Base-by-base conservation (phyloP, 2,329 filamentous ascomycete species). In the Verticillium isaacii region DNA sequence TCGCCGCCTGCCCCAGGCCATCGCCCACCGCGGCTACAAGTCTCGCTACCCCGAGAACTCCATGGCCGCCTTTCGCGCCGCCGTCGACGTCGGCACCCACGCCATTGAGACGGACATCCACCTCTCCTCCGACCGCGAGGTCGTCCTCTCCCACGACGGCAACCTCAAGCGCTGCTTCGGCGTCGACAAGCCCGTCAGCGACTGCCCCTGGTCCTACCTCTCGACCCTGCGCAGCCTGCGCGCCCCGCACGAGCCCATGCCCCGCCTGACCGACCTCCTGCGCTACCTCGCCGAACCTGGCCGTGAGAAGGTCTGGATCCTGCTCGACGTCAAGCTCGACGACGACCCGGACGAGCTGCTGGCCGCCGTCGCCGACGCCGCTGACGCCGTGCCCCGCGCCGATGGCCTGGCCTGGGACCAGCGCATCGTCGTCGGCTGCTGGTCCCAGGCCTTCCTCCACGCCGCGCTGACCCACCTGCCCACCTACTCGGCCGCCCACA, bases 71-170 rank as follows among this genome's bases (percentile, higher is more conserved):
- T 96, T 97, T 76, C 79, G 79, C 62, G 89, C 83, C 32, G 93
- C 93, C 1, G 83, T 94, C 2, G 79, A 86, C 36, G 87, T 86
- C 19, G 92, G 92, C 23, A 86, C 91, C 0, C 86, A 96, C 69
- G 94, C 90, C 0, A 79, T 98, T 32, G 94, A 98, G 78, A 96
- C 92, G 19, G 94, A 98, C 70, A 75, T 97, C 9, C 93, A 96
- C 72, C 76, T 97, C 37, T 89, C 91, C 15, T 86, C 83, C 64
- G 94, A 98, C 70, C 88, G 89, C 7, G 88, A 96, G 0, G 90
- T 96, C 0, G 91, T 98, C 11, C 77, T 98, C 50, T 92, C 89
- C 56, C 93, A 96, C 79, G 90, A 91, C 76, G 73, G 81, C 70
- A 88, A 85, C 2, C 80, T 97, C 37, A 88, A 90, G 73, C 85